These are phyloP conservation scores for Podospora australis DNA, from an alignment of 495 filamentous ascomycete genomes.

Conservation along the genomic window DNA sequence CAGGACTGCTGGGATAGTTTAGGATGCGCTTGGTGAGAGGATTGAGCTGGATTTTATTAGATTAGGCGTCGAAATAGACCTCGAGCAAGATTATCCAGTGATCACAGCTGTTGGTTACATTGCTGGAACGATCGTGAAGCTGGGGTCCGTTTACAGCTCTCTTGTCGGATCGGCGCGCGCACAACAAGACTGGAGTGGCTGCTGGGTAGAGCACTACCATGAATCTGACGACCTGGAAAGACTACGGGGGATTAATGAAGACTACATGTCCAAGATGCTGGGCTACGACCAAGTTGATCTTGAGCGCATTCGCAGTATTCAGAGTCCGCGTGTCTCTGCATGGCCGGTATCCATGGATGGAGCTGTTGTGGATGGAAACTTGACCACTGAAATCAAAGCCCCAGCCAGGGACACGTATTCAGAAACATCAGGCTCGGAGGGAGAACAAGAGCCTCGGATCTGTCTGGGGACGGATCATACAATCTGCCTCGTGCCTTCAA, in stretches of 20 bases:
- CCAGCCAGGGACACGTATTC: too few species aligned
- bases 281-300: constrained; percentile 9
- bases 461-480: constrained; percentile 13
- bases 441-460: constrained; percentile 8
- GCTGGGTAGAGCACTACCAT: constrained; percentile 13
- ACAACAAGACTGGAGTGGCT: constrained; percentile 11
- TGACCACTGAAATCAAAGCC: too few species aligned
- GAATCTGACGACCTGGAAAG: constrained; percentile 2
- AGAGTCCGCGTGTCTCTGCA: not conserved
- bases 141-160: constrained; percentile 2
- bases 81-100: not conserved
- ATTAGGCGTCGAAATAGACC: too few species aligned
- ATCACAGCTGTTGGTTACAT: not conserved
- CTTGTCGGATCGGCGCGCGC: constrained; percentile 12
- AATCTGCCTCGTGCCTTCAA: constrained; percentile 18
- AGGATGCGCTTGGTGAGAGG: not conserved
- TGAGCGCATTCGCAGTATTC: constrained; percentile 8
- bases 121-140: not conserved
- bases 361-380: too few species aligned
- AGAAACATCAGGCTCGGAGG: too few species aligned
- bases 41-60: constrained; percentile 13
- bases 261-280: constrained; percentile 11
- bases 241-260: constrained; percentile 14
- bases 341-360: too few species aligned
- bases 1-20: constrained; percentile 8